Base-by-base conservation (phyloP, 2,329 filamentous ascomycete genomes). In the Helminthosporium solani region DNA sequence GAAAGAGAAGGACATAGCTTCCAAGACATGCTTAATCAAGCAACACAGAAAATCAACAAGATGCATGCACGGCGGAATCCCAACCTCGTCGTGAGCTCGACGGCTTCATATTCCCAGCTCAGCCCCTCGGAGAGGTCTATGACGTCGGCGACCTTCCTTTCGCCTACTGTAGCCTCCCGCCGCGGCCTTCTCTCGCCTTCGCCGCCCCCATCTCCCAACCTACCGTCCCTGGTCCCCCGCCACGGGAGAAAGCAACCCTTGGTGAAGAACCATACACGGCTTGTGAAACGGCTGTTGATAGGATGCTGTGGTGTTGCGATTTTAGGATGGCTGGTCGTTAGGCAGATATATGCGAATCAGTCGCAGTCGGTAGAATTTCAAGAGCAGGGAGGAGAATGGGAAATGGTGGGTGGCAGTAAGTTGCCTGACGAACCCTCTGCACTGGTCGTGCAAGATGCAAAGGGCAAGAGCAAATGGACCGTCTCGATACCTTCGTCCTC, bases 401-500 rank as follows among this genome's bases (percentile, higher is more conserved):
- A 88, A 58, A 83, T 88, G 77, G 79, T 87, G 7, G 81, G 78
- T 30, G 82, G 82, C 49, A 79, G 83, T 50, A 75, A 75, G 33
- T 68, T 90, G n/a, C 87, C 88, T 0, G 78, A 85, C 21, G 83
- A 87, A 51, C 85, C 88, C 0, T 86, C 85, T 0, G 86, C 88
- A 0, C 77, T 94, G 16, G 78, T 88, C 5, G 76, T 91, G 36
- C 81, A 78, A 12, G 87, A 90, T 68, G 72, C 75, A 20, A 74
- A 76, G 35, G 86, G 86, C 2, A 79, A 77, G 41, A 75, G 83
- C 9, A 85, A 81, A 64, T 95, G 90, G 90, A 94, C 89, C 0
- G 80, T 95, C 9, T 90, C 83, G 1, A 90, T 95, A 30, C 89
- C 89, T 1, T 75, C 78, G 6, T 78, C 77, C 46, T 74, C 78